Evolutionary conservation across 208 protist species (phyloP), one percentile per base, ranked within the genome.

Genomic region (Borovskyia barvae): DNA sequence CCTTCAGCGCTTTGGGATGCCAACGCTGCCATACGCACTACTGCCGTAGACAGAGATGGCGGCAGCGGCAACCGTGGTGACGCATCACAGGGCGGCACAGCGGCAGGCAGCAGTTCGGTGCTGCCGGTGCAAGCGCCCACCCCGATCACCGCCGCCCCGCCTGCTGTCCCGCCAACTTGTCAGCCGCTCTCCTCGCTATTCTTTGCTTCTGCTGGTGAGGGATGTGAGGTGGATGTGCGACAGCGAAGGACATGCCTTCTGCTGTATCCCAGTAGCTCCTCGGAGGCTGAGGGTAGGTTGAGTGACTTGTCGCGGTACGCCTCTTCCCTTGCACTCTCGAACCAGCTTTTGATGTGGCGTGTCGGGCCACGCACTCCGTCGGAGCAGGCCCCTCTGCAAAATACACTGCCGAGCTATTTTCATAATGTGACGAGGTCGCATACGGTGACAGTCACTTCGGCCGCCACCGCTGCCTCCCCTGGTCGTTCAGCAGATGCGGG

Each of bases 311-410:
- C n/a, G n/a, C n/a, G n/a, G n/a, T n/a, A n/a, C n/a, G n/a, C n/a
- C n/a, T n/a, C n/a, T n/a, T n/a, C n/a, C n/a, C n/a, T n/a, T n/a
- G n/a, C n/a, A n/a, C n/a, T n/a, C n/a, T n/a, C n/a, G n/a, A n/a
- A n/a, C n/a, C n/a, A n/a, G n/a, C n/a, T 46, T 39, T 25, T 58
- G 11, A 28, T 15, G 26, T 46, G 33, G 52, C 52, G 37, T 1
- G 12, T 58, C 15, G 52, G 52, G 0, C 52, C 52, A 30, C 37
- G 52, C 32, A 47, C 52, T n/a, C 22, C 52, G 15, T 25, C 24
- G 22, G 26, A 58, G 3, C 52, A 58, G 29, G 37, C 22, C 1
- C 52, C 52, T 8, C 52, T 58, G 5, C 52, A 58, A 3, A 43
- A 19, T 28, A 14, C 7, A 0, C 25, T 43, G 17, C 24, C 17